phyloP scores from a whole-genome alignment of 371 early-diverging fungal species.

The Mortierella sp. region DNA sequence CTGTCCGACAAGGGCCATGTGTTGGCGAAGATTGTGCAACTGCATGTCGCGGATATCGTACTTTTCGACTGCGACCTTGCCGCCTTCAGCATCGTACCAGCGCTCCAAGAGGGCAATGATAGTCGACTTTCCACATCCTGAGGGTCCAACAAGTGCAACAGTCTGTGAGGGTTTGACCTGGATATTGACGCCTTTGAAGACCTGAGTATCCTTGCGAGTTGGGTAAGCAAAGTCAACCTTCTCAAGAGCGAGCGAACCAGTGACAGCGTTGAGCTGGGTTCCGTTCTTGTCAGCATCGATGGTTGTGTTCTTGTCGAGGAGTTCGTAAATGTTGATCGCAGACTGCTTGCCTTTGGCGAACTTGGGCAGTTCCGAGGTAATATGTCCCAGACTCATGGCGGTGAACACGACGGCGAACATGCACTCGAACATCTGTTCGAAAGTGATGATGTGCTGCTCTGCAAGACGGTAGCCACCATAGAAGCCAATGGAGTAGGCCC shows the following conservation, averaged over 20 bases:
- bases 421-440: conserved; percentile 53
- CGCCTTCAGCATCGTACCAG: conserved; percentile 76
- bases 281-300: conserved; percentile 65
- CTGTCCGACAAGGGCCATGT: conserved; percentile 89
- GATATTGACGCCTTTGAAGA: conserved; percentile 79
- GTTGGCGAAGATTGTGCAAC: conserved; percentile 70
- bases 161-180: conserved; percentile 70
- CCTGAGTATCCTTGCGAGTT: conserved; percentile 77
- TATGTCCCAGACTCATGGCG: conserved; percentile 75
- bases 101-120: conserved; percentile 75
- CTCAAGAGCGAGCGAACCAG: conserved; percentile 66
- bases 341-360: conserved; percentile 84
- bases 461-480: conserved; percentile 53
- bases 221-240: conserved; percentile 87
- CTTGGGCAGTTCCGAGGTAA: conserved; percentile 61
- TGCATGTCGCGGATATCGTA: conserved; percentile 71
- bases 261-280: conserved; percentile 52
- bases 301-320: conserved; percentile 66
- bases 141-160: conserved; percentile 85
- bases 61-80: conserved; percentile 61
- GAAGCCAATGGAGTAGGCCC: conserved; percentile 69
- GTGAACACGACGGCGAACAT: conserved; percentile 81
- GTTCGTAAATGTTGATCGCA: conserved; percentile 73
- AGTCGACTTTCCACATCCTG: conserved; percentile 80
- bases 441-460: conserved; percentile 14